These are phyloP conservation scores for Blastobotrys arbuscula DNA, from an alignment of 1,139 yeast genomes.

Conservation along the genomic window DNA sequence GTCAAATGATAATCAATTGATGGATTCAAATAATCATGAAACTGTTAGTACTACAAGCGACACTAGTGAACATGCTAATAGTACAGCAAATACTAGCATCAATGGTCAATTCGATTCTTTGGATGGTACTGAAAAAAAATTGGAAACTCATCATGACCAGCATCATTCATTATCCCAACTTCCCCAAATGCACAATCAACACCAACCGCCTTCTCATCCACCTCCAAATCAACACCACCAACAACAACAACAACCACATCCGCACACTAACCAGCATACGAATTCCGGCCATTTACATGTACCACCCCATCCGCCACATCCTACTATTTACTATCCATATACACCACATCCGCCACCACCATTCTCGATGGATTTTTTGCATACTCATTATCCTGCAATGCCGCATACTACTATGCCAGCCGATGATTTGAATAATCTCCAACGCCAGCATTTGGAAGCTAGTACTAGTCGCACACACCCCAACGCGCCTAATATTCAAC, in stretches of 20 bases:
- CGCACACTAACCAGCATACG: constrained; percentile 17
- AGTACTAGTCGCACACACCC: neutral
- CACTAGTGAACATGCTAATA: neutral
- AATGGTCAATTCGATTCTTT: neutral
- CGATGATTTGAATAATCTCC: neutral
- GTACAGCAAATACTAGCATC: constrained; percentile 2
- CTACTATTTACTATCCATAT: constrained; percentile 7
- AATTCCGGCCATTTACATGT: constrained; percentile 18
- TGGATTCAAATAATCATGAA: neutral
- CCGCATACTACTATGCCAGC: neutral
- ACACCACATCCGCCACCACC: constrained; percentile 15
- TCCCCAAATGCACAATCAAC: neutral
- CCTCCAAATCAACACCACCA: neutral
- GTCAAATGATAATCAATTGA: too few relatives aligned
- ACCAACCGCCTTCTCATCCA: neutral
- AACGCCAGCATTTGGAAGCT: neutral
- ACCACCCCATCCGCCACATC: neutral
- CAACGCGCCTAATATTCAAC: neutral
- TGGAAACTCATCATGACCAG: neutral
- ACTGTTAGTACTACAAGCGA: neutral
- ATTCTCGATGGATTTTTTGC: constrained; percentile 4
- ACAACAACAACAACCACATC: constrained; percentile 5
- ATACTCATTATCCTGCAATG: neutral
- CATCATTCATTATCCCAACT: neutral
- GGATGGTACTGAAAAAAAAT: neutral